Conservation (phyloP, 129 eudicot species). For the Flaveria sonorensis region DNA sequence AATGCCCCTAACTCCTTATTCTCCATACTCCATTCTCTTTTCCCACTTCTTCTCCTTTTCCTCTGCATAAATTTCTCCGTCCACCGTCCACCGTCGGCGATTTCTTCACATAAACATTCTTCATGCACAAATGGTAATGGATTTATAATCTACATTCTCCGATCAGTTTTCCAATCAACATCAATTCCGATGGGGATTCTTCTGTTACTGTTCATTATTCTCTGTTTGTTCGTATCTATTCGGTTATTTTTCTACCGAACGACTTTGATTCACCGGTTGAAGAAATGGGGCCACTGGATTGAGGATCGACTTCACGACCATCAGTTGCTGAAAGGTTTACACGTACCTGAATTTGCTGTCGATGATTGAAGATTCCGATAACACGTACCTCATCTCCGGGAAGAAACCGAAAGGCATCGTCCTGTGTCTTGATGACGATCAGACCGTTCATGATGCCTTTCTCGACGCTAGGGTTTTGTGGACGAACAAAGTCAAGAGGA, state of each 20-base stretch:
- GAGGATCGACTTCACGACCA: constrained; percentile 64
- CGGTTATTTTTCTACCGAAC: constrained; percentile 60
- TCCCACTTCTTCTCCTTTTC: background rate
- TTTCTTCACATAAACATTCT: background rate
- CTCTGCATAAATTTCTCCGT: constrained; percentile 2
- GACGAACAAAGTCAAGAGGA: constrained; percentile 36
- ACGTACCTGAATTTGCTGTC: constrained; percentile 67
- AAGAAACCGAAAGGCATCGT: constrained; percentile 53
- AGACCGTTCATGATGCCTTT: constrained; percentile 51
- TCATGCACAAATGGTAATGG: too few species aligned
- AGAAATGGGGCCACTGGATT: constrained; percentile 52
- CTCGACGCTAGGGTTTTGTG: constrained; percentile 67
- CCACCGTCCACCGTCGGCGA: background rate
- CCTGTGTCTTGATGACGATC: constrained; percentile 51
- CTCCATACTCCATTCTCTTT: constrained; percentile 8
- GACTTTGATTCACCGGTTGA: constrained; percentile 39
- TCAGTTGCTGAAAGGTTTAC: constrained; percentile 48
- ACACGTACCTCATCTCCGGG: constrained; percentile 59
- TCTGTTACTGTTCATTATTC: constrained; percentile 15
- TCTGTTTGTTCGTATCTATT: constrained; percentile 27
- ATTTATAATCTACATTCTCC: background rate
- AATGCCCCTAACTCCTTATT: too few species aligned
- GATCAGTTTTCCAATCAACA: background rate
- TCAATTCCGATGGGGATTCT: constrained; percentile 29
- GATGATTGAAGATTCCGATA: constrained; percentile 75